phyloP scores from a whole-genome alignment of 208 protist genomes.

The Trypanosoma mega region DNA sequence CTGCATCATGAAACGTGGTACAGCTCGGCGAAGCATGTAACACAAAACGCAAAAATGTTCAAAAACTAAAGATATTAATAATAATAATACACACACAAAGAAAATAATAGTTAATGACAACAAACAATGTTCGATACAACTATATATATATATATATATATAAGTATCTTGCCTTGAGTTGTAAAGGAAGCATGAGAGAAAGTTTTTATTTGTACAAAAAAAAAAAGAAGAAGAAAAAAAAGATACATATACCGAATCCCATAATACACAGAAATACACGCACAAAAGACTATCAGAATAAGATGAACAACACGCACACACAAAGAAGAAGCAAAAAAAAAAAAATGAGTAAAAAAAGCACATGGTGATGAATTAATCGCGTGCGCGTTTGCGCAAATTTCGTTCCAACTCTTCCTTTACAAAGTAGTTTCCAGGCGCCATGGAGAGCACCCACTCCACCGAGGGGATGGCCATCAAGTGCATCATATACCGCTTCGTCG shows the following conservation, averaged over 20 bases:
- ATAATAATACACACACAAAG: background rate
- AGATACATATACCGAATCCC: too few relatives aligned
- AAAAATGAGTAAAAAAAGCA: background rate
- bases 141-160: too few relatives aligned
- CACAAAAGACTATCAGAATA: too few relatives aligned
- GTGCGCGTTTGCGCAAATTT: slow-evolving; percentile 63
- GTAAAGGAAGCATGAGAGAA: too few relatives aligned
- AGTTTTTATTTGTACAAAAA: too few relatives aligned
- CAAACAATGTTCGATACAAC: too few relatives aligned
- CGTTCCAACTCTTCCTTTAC: slow-evolving; percentile 69
- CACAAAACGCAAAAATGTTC: too few relatives aligned
- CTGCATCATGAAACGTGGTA: slow-evolving; percentile 45
- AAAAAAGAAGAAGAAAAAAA: too few relatives aligned
- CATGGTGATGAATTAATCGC: slow-evolving; percentile 17
- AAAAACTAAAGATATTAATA: too few relatives aligned
- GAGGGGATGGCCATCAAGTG: slow-evolving; percentile 79
- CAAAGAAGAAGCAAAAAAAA: background rate
- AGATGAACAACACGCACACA: background rate
- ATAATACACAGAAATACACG: too few relatives aligned
- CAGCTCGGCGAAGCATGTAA: background rate
- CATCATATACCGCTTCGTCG: slow-evolving; percentile 86
- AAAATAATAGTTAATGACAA: too few relatives aligned
- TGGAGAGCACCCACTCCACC: slow-evolving; percentile 58
- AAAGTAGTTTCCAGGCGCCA: slow-evolving; percentile 85
- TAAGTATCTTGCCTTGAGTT: too few relatives aligned